Evolutionary conservation across 1,284 basidiomycete genomes (phyloP).

Genomic region (Golubevia sp.): DNA sequence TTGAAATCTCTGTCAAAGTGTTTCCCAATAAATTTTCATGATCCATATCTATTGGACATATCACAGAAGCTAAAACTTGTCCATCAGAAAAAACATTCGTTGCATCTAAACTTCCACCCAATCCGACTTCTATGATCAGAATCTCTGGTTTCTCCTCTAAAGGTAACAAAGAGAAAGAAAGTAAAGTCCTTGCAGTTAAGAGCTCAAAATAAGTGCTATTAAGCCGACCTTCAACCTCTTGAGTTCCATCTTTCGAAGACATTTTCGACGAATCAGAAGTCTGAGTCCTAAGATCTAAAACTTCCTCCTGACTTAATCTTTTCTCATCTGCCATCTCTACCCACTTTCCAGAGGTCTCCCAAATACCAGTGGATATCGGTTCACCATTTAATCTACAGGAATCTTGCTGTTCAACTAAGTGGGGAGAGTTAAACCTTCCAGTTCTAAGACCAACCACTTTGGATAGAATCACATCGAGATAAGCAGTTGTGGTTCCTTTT

Average conservation of each 20-base stretch:
- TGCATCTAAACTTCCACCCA: conserved; percentile 90
- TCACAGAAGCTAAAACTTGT: conserved; percentile 73
- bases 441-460: conserved; percentile 66
- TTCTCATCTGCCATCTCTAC: conserved; percentile 68
- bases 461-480: conserved; percentile 79
- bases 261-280: conserved; percentile 65
- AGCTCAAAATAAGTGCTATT: conserved; percentile 48
- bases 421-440: conserved; percentile 90
- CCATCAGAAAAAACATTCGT: conserved; percentile 82
- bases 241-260: conserved; percentile 8
- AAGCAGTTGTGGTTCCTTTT: conserved; percentile 87
- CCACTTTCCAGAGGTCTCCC: conserved; percentile 65
- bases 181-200: conserved; percentile 65
- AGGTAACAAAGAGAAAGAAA: conserved; percentile 35
- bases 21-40: conserved; percentile 87
- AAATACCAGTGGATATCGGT: conserved; percentile 68
- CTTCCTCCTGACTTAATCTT: conserved; percentile 67
- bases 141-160: conserved; percentile 70
- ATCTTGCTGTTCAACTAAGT: conserved; percentile 79
- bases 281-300: conserved; percentile 83
- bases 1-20: conserved; percentile 75
- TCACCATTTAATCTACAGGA: conserved; percentile 73
- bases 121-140: conserved; percentile 87
- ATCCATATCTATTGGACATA: conserved; percentile 87
- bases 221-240: conserved; percentile 19